phyloP scores from a whole-genome alignment of 2,329 filamentous ascomycete species.

The Lachnellula subtilissima region DNA sequence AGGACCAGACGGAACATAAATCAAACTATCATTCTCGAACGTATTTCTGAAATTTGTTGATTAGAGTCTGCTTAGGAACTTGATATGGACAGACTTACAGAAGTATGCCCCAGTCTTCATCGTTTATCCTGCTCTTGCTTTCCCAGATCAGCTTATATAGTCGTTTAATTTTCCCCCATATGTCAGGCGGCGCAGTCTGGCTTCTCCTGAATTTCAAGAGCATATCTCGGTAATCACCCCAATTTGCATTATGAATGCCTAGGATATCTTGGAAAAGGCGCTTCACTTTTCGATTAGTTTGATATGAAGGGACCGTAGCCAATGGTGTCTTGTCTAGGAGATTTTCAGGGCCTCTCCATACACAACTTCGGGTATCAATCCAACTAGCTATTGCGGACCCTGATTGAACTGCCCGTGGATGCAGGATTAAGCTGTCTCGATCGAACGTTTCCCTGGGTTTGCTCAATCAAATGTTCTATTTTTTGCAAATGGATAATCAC shows the following conservation, averaged over 20 bases:
- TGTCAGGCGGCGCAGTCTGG: background rate
- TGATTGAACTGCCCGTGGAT: conserved; percentile 9
- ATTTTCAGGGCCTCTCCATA: conserved; percentile 15
- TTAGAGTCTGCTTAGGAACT: background rate
- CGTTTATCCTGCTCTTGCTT: background rate
- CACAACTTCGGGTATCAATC: conserved; percentile 10
- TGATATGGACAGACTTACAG: background rate
- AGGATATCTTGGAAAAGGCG: conserved; percentile 11
- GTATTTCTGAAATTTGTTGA: background rate
- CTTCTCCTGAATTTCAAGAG: conserved; percentile 6
- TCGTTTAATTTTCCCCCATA: background rate
- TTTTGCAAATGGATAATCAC: background rate
- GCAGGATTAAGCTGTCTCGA: conserved; percentile 5
- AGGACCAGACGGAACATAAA: conserved; percentile 9
- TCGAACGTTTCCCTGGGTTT: conserved; percentile 5
- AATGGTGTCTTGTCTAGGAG: conserved; percentile 13
- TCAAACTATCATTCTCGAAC: conserved; percentile 11
- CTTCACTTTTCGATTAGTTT: conserved; percentile 7
- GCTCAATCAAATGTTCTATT: background rate
- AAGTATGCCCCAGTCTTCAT: background rate
- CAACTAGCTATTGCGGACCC: conserved; percentile 6
- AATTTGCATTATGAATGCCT: conserved; percentile 14
- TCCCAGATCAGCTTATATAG: conserved; percentile 8
- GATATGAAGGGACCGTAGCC: conserved; percentile 10
- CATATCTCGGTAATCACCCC: conserved; percentile 12